Conservation (phyloP, 768 basidiomycete genomes). For the Boletus pseudo-olivaceus region DNA sequence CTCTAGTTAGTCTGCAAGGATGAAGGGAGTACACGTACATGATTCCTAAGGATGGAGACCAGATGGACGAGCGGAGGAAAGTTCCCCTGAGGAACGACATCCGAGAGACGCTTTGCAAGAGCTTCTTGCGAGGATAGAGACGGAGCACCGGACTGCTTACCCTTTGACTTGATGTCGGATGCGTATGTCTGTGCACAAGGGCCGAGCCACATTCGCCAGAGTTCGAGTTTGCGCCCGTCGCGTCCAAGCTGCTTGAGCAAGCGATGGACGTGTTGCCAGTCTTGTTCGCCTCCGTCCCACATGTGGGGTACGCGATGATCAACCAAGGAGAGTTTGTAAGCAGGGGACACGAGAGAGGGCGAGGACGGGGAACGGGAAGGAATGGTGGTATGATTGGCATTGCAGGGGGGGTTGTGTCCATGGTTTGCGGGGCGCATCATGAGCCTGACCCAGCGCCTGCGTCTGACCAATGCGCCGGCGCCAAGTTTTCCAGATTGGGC, state of each 20-base stretch:
- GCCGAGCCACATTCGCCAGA: constrained; percentile 72
- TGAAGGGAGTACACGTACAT: constrained; percentile 46
- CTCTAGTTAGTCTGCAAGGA: constrained; percentile 8
- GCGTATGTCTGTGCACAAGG: constrained; percentile 25
- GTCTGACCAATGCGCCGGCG: constrained; percentile 70
- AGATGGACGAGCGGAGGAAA: constrained; percentile 42
- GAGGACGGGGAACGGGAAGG: not conserved
- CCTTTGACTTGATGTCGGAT: constrained; percentile 32
- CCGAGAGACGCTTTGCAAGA: constrained; percentile 10
- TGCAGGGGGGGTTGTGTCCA: not conserved
- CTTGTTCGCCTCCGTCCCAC: constrained; percentile 55
- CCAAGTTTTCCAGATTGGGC: constrained; percentile 56
- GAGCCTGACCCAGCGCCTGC: constrained; percentile 78
- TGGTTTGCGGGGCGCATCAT: constrained; percentile 67
- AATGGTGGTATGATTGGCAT: not conserved
- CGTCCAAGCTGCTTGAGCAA: constrained; percentile 52
- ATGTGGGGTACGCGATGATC: constrained; percentile 34
- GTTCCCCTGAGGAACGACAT: constrained; percentile 7
- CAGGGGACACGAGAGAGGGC: constrained; percentile 16
- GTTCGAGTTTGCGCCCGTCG: constrained; percentile 73
- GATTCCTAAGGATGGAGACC: constrained; percentile 47
- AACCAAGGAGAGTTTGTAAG: constrained; percentile 15
- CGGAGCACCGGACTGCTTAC: constrained; percentile 40
- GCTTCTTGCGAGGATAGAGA: constrained; percentile 1
- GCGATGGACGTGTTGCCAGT: constrained; percentile 58